A percentile compares a stretch with the other conserved stretches of the same genome.
Conservation (phyloP, 2,329 filamentous ascomycete genomes). For the Didymella arachidicola region DNA sequence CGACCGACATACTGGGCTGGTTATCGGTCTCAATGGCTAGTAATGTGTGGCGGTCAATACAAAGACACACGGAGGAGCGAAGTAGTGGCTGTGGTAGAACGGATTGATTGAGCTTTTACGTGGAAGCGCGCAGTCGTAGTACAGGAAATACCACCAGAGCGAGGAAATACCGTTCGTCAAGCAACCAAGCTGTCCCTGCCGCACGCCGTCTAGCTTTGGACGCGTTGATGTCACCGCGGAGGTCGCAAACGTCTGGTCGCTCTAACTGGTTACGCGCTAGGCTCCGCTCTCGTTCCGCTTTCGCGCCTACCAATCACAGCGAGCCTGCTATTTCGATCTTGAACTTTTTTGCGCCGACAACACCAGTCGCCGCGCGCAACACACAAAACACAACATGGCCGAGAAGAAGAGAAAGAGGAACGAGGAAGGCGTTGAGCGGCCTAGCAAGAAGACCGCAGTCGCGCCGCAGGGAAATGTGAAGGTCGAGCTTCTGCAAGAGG, state of each 20-base stretch:
- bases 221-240: constrained; percentile 20
- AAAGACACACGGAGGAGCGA: neutral
- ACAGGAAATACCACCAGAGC: neutral
- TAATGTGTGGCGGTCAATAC: neutral
- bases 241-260: constrained; percentile 6
- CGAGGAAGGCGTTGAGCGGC: constrained; percentile 38
- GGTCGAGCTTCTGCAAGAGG: constrained; percentile 56
- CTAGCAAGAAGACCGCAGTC: constrained; percentile 57
- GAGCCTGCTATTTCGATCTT: constrained; percentile 30
- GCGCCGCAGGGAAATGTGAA: constrained; percentile 51
- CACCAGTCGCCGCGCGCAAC: constrained; percentile 11
- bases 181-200: constrained; percentile 1
- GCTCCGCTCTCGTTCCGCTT: constrained; percentile 1
- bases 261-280: neutral
- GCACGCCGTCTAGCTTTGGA: neutral
- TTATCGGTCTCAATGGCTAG: constrained; percentile 3
- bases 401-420: constrained; percentile 52
- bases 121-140: neutral
- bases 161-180: neutral
- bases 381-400: constrained; percentile 34
- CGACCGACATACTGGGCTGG: constrained; percentile 26
- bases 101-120: constrained; percentile 1
- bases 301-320: neutral
- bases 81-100: neutral
- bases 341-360: constrained; percentile 24